Base-by-base conservation (phyloP, 2,329 filamentous ascomycete genomes). In the Didymella segeticola region DNA sequence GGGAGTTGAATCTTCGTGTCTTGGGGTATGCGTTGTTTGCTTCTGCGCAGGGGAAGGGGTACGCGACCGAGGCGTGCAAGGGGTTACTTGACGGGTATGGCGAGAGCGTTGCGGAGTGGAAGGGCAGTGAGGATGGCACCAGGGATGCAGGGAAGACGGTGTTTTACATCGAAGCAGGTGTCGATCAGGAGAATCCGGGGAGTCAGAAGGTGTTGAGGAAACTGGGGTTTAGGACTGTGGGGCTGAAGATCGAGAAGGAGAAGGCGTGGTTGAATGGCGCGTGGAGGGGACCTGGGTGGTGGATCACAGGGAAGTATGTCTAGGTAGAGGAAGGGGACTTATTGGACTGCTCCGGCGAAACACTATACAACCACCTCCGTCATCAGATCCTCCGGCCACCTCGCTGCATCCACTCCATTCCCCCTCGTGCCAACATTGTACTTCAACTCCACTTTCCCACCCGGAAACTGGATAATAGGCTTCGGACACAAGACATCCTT, bases 351-450 rank as follows among this genome's bases (percentile, higher is more conserved):
- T n/a, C n/a, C n/a, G n/a, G n/a, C n/a, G n/a, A n/a, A n/a, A n/a
- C n/a, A n/a, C 12, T 50, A 70, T 17, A 29, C 53, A 9, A 79
- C 71, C 27, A 78, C 52, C 50, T 79, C 75, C 8, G 70, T 70
- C 46, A 64, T 72, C 59, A 80, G 58, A 67, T 82, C 71, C 10
- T 74, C 62, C 7, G 81, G 82, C 80, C 81, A 84, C 31, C 60
- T 65, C 4, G 80, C 66, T 59, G 74, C 56, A 63, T 84, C 81
- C 3, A 78, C 69, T 1, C 81, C 81, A 64, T 84, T 84, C 7
- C 73, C 73, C 60, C 81, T 72, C 3, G 80, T 81, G 2, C 80
- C 79, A 15, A 84, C 71, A 53, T 81, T 78, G 60, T 75, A 83
- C 25, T 70, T 69, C 38, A 80, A 65, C 42, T 78, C 31, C 8